Conservation (phyloP, 352 stramenopile genomes). For the Salisapilia sapeloensis region DNA sequence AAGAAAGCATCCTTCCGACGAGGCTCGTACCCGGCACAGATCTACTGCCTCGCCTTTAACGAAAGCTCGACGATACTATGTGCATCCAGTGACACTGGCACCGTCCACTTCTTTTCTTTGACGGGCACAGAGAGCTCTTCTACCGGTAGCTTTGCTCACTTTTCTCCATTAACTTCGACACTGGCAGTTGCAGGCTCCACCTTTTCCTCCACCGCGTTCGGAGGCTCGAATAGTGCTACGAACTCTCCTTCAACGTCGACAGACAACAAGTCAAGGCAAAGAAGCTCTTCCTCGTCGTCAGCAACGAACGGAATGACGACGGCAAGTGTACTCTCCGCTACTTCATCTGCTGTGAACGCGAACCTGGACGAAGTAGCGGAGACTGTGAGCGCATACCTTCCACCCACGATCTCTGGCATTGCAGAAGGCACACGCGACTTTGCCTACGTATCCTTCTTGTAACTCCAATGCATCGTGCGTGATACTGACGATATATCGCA, state of each 20-base stretch:
- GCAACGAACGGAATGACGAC: not conserved
- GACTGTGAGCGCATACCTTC: conserved; percentile 54
- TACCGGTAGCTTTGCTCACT: conserved; percentile 65
- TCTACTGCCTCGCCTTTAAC: conserved; percentile 95
- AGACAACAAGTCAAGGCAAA: conserved; percentile 1
- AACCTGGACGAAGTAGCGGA: conserved; percentile 55
- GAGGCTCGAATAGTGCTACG: too few species aligned
- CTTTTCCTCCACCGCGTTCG: conserved; percentile 32
- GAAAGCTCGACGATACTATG: conserved; percentile 86
- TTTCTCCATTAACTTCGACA: conserved; percentile 56
- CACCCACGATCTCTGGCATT: conserved; percentile 59
- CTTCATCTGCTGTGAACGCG: conserved; percentile 3
- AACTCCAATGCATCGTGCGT: not conserved
- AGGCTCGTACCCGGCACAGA: conserved; percentile 89
- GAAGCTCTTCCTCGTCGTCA: not conserved
- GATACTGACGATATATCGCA: conserved; percentile 6
- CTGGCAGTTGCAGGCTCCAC: conserved; percentile 46
- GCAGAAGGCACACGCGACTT: conserved; percentile 78
- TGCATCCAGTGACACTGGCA: conserved; percentile 93
- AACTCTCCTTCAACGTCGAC: conserved; percentile 3
- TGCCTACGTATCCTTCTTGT: conserved; percentile 30
- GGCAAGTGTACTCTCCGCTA: conserved; percentile 1
- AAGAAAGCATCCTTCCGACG: conserved; percentile 88
- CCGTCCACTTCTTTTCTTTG: conserved; percentile 91
- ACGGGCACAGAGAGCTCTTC: conserved; percentile 50